phyloP scores from a whole-genome alignment of 495 filamentous ascomycete species.

The Venustampulla echinocandica region DNA sequence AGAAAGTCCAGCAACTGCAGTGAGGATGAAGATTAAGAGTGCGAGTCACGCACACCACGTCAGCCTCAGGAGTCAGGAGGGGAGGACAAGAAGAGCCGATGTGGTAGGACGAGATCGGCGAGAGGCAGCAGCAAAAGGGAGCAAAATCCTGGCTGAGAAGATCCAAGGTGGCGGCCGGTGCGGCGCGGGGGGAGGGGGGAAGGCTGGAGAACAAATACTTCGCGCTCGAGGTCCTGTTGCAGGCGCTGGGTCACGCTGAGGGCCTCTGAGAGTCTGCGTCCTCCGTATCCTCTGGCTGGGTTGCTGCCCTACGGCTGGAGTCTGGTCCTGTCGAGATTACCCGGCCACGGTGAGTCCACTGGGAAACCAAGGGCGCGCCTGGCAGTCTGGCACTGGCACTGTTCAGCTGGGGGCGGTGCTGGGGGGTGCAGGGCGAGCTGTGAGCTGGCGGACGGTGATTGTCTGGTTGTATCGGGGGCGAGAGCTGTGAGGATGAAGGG shows the following conservation, averaged over 20 bases:
- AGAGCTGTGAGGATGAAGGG: constrained; percentile 16
- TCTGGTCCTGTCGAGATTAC: constrained; percentile 10
- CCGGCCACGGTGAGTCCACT: constrained; percentile 17
- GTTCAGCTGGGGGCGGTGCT: no score
- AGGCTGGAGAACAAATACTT: constrained; percentile 22
- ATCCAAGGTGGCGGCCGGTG: constrained; percentile 11
- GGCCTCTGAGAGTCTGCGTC: neutral
- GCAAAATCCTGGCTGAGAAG: constrained; percentile 15
- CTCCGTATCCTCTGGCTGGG: neutral
- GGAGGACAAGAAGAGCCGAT: no score
- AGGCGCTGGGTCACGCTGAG: neutral
- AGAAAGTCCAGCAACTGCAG: constrained; percentile 24
- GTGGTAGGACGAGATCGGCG: constrained; percentile 17
- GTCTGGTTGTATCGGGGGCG: no score
- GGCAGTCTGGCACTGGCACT: constrained; percentile 12
- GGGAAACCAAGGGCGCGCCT: constrained; percentile 10
- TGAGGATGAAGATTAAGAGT: constrained; percentile 14
- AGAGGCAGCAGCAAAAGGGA: constrained; percentile 17
- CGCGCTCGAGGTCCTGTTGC: neutral
- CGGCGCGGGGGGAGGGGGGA: constrained; percentile 11
- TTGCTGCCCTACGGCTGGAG: neutral
- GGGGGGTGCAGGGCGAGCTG: constrained; percentile 4
- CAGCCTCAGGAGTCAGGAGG: constrained; percentile 11
- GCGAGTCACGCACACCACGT: constrained; percentile 23
- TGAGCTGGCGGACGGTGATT: constrained; percentile 17